phyloP scores from a whole-genome alignment of 768 basidiomycete genomes.

The Artomyces pyxidatus region DNA sequence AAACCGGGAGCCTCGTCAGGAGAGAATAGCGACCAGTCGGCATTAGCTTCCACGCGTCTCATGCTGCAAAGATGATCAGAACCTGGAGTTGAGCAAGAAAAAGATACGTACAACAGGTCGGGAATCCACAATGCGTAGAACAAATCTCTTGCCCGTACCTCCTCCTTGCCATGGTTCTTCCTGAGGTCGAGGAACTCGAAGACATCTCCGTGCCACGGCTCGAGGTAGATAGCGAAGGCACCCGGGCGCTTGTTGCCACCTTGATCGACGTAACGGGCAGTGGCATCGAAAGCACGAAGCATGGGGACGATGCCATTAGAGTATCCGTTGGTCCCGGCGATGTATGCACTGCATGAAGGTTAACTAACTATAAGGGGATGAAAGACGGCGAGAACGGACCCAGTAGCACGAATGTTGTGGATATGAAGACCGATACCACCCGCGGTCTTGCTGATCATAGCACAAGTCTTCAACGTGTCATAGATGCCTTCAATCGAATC shows the following conservation, averaged over 20 bases:
- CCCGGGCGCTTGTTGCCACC: slow-evolving; percentile 99
- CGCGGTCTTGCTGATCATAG: slow-evolving; percentile 98
- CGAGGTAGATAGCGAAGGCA: slow-evolving; percentile 96
- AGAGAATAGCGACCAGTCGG: slow-evolving; percentile 94
- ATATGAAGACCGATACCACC: slow-evolving; percentile 96
- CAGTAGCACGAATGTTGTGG: slow-evolving; percentile 93
- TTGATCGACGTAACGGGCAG: slow-evolving; percentile 97
- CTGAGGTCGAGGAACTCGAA: slow-evolving; percentile 96
- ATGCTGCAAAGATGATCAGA: slow-evolving; percentile 46
- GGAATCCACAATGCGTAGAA: slow-evolving; percentile 99
- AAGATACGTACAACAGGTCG: slow-evolving; percentile 75
- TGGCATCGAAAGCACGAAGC: slow-evolving; percentile 96
- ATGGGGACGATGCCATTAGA: slow-evolving; percentile 99
- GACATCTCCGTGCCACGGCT: slow-evolving; percentile 97
- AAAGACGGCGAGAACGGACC: slow-evolving; percentile 37
- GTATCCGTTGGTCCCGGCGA: slow-evolving; percentile 97
- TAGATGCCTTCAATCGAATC: slow-evolving; percentile 99
- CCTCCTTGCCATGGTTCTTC: slow-evolving; percentile 99
- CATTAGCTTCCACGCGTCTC: slow-evolving; percentile 89
- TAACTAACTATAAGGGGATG: not conserved
- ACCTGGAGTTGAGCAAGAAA: not conserved
- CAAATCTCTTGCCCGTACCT: slow-evolving; percentile 89
- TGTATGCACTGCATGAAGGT: slow-evolving; percentile 72
- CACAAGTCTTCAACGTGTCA: slow-evolving; percentile 95
- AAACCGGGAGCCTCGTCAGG: slow-evolving; percentile 92